These are phyloP conservation scores for Firmiana major DNA, from an alignment of 345 rosid genomes.

Conservation along the genomic window DNA sequence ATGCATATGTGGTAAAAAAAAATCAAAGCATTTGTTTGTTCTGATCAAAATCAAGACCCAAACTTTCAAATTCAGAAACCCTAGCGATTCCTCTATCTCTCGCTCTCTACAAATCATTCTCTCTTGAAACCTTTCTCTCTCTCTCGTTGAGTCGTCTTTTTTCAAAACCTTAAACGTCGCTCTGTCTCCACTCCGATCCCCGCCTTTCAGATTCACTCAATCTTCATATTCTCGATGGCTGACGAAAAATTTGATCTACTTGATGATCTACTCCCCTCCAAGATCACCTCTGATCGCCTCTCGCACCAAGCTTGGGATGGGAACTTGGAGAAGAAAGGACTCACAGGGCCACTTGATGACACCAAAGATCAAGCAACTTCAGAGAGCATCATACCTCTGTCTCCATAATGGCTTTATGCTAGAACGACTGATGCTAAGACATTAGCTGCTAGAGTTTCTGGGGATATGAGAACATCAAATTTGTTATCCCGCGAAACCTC, in stretches of 20 bases:
- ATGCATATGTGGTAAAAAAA: too few species aligned
- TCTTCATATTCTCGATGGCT: slow-evolving; percentile 17
- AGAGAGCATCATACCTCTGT: slow-evolving; percentile 44
- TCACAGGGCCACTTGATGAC: slow-evolving; percentile 28
- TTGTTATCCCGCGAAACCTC: slow-evolving; percentile 37
- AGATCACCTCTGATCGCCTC: slow-evolving; percentile 4
- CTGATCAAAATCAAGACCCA: background rate
- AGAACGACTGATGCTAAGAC: slow-evolving; percentile 39
- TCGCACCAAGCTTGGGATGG: slow-evolving; percentile 28
- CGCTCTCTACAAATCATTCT: background rate
- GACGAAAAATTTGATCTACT: slow-evolving; percentile 25
- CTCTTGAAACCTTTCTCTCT: background rate
- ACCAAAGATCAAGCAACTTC: slow-evolving; percentile 39
- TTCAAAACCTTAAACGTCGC: background rate
- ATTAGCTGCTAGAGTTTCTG: slow-evolving; percentile 17
- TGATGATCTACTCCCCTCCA: slow-evolving; percentile 26
- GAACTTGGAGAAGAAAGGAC: slow-evolving; percentile 26
- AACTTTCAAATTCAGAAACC: slow-evolving; percentile 12
- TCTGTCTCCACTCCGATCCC: background rate
- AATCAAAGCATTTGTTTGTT: background rate
- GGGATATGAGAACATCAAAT: slow-evolving; percentile 45
- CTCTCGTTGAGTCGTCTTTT: background rate
- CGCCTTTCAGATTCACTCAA: background rate
- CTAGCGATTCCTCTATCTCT: slow-evolving; percentile 11
- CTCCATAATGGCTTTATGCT: slow-evolving; percentile 54